Percentiles rank a stretch among this genome's conserved stretches.
These are phyloP conservation scores for Peterozyma xylosa DNA, from an alignment of 805 yeast genomes.

Conservation along the genomic window DNA sequence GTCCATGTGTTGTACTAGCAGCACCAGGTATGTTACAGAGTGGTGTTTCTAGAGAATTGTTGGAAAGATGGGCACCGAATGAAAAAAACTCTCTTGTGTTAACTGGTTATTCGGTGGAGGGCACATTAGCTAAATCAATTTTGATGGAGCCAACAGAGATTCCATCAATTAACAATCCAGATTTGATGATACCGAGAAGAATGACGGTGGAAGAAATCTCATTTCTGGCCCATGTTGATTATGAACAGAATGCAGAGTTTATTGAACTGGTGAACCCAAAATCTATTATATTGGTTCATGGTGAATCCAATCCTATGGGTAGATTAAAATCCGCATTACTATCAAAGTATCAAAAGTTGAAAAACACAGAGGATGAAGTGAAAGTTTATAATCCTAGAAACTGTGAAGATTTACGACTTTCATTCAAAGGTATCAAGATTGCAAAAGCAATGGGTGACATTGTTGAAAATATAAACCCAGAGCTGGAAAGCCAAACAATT, in stretches of 20 bases:
- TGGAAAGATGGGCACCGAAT: conserved; percentile 98
- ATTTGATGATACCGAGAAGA: conserved; percentile 78
- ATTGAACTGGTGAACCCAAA: conserved; percentile 83
- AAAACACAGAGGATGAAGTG: conserved; percentile 83
- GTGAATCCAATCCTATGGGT: conserved; percentile 98
- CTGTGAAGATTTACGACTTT: conserved; percentile 69
- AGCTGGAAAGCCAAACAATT: conserved; percentile 30
- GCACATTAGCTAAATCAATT: conserved; percentile 91
- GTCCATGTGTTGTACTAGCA: conserved; percentile 94
- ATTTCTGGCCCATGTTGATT: conserved; percentile 99
- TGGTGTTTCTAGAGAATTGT: conserved; percentile 84
- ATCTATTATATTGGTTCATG: conserved; percentile 88
- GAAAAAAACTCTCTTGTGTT: conserved; percentile 79
- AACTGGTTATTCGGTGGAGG: conserved; percentile 98
- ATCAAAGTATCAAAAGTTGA: conserved; percentile 75
- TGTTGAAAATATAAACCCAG: conserved; percentile 34
- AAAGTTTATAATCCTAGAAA: conserved; percentile 89
- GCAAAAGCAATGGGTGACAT: conserved; percentile 63
- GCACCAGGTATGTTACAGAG: conserved; percentile 98
- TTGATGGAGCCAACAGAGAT: conserved; percentile 87
- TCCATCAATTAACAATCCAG: conserved; percentile 77
- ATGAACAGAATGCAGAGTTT: conserved; percentile 84
- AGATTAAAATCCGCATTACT: conserved; percentile 86
- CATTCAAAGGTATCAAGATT: conserved; percentile 74
- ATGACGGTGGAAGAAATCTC: conserved; percentile 87